Base-by-base conservation (phyloP, 2,329 filamentous ascomycete species). In the Calonectria naviculata region DNA sequence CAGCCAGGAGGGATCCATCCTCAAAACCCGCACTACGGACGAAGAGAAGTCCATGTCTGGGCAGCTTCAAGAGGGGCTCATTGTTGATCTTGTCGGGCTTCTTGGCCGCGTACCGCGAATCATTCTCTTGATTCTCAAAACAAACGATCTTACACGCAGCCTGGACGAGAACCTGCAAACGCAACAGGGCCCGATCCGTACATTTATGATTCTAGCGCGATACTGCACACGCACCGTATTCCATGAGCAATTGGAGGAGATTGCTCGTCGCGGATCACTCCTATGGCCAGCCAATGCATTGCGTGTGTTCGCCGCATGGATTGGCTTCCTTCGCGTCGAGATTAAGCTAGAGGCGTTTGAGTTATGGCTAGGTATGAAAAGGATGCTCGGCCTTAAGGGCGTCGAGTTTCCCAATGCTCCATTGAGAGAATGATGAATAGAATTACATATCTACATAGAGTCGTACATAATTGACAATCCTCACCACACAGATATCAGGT, bases 61-160 rank as follows among this genome's bases (percentile, higher is more conserved):
- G 61, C 94, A 95, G 1, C 86, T 99, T 70, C 93, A 95, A 58
- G 95, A 98, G 67, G 96, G 96, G 12, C 90, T 99, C 81, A 88
- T 99, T 42, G 93, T 94, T 72, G 93, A 98, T 78, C 88, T 99
- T 8, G 94, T 99, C 9, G 92, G 95, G 75, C 87, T 99, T 75
- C 90, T 99, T 6, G 94, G 95, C 58, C 91, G 94, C 78, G 95
- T 99, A 8, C 97, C 97, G 0, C 88, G 95, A 52, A 94, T 99
- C 74, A 98, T 99, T 66, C 88, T 99, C 15, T 87, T 99, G 31
- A 98, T 99, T 75, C 88, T 99, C 73, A 99, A 99, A 85, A 99
- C 97, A 3, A 99, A 99, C 81, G 97, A 99, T 84, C 86, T 99
- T 44, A 99, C 97, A 19, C 92, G 97, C 74, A 97, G 93, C 78